phyloP scores from a whole-genome alignment of 202 grass and related monocot genomes.

The Zizania palustris region DNA sequence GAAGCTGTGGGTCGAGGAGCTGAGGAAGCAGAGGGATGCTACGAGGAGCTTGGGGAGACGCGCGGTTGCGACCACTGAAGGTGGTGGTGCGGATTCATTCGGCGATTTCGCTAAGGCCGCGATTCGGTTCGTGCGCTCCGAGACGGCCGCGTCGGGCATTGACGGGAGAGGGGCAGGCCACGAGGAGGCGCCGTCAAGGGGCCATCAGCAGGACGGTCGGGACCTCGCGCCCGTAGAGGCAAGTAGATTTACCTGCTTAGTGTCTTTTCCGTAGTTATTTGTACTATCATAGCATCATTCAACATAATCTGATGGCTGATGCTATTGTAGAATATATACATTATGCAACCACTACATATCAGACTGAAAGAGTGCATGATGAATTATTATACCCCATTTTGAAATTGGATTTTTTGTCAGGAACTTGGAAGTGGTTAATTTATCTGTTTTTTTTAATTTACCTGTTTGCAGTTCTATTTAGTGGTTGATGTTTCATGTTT shows the following conservation, averaged over 20 bases:
- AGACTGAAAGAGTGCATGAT: not conserved
- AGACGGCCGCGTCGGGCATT: not conserved
- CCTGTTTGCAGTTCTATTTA: not conserved
- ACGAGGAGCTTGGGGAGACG: constrained; percentile 7
- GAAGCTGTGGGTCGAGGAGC: constrained; percentile 53
- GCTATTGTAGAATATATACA: not conserved
- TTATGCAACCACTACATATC: not conserved
- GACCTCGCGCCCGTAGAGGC: constrained; percentile 38
- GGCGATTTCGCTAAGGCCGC: constrained; percentile 19
- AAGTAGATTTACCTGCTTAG: constrained; percentile 16
- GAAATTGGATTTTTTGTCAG: not conserved
- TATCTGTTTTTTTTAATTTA: not conserved
- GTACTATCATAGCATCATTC: not conserved
- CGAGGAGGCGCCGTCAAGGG: constrained; percentile 29
- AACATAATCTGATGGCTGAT: not conserved
- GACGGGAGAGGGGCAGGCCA: not conserved
- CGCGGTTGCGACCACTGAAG: not conserved
- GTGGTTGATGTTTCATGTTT: constrained; percentile 18
- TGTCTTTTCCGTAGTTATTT: not conserved
- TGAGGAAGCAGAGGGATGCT: constrained; percentile 42
- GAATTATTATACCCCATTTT: not conserved
- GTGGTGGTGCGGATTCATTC: constrained; percentile 2
- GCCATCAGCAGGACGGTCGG: constrained; percentile 17
- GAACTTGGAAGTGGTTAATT: not conserved
- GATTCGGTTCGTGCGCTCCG: constrained; percentile 13